A percentile compares a stretch with the other conserved stretches of the same genome.
Evolutionary conservation across 148 eudicot genomes (phyloP).

Genomic region (Silene conica): DNA sequence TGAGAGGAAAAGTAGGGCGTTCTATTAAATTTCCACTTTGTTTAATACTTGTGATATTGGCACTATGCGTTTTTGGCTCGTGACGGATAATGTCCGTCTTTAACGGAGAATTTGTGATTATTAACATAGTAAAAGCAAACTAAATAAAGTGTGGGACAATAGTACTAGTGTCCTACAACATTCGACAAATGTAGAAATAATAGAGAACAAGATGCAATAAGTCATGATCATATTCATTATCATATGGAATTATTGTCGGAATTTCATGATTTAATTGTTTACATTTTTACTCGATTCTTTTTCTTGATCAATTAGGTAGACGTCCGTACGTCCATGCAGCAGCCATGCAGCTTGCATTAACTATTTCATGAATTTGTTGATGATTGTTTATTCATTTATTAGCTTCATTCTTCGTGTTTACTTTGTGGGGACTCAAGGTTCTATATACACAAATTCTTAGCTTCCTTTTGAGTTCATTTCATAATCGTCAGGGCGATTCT

Average conservation of each 20-base stretch:
- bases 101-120: too few relatives aligned
- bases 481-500: too few relatives aligned
- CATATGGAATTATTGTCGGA: conserved; percentile 21
- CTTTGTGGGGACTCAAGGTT: background rate
- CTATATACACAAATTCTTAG: too few relatives aligned
- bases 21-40: too few relatives aligned
- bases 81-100: too few relatives aligned
- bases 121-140: background rate
- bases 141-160: background rate
- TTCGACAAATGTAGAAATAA: background rate
- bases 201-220: background rate
- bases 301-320: background rate
- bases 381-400: background rate
- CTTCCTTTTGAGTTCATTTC: too few relatives aligned
- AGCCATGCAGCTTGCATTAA: background rate
- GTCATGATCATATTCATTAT: background rate
- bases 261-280: background rate
- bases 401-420: too few relatives aligned
- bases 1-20: too few relatives aligned
- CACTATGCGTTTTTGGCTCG: too few relatives aligned
- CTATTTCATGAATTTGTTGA: background rate
- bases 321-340: background rate
- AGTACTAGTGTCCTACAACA: conserved; percentile 11
- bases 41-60: too few relatives aligned
- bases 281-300: background rate